Evolutionary conservation across 176 grass and related monocot species (phyloP).

Genomic region (Hordeum marinum): DNA sequence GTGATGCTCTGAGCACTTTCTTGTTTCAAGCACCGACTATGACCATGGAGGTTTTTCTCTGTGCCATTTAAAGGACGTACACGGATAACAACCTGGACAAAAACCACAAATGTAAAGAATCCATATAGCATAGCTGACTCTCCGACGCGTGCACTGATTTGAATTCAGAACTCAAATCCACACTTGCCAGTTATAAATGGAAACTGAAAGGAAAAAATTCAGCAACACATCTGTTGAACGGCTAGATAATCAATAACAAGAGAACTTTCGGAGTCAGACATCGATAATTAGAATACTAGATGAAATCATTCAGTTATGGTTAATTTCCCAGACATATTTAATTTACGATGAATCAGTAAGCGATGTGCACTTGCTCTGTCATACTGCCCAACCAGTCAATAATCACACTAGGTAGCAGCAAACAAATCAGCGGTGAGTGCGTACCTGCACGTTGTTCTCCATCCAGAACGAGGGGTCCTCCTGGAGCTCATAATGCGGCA

Average conservation of each 20-base stretch:
- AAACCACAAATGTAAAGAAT: conserved; percentile 21
- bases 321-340: neutral
- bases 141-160: neutral
- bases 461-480: conserved; percentile 90
- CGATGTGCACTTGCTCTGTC: neutral
- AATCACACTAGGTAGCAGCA: neutral
- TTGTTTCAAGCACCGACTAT: conserved; percentile 83
- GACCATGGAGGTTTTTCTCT: conserved; percentile 52
- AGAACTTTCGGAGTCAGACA: neutral
- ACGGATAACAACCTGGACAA: conserved; percentile 77
- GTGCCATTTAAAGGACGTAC: conserved; percentile 68
- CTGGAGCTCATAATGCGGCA: conserved; percentile 67
- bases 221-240: neutral
- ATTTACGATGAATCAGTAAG: neutral
- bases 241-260: neutral
- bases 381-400: neutral
- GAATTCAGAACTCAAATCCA: neutral
- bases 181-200: neutral
- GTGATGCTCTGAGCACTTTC: conserved; percentile 74
- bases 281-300: neutral
- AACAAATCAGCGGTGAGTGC: neutral
- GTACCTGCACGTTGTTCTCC: conserved; percentile 88
- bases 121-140: neutral
- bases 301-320: neutral
- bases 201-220: neutral